Percentiles rank a stretch among this genome's conserved stretches.
phyloP scores from a whole-genome alignment of 768 basidiomycete species.

The Filobasidium floriforme region DNA sequence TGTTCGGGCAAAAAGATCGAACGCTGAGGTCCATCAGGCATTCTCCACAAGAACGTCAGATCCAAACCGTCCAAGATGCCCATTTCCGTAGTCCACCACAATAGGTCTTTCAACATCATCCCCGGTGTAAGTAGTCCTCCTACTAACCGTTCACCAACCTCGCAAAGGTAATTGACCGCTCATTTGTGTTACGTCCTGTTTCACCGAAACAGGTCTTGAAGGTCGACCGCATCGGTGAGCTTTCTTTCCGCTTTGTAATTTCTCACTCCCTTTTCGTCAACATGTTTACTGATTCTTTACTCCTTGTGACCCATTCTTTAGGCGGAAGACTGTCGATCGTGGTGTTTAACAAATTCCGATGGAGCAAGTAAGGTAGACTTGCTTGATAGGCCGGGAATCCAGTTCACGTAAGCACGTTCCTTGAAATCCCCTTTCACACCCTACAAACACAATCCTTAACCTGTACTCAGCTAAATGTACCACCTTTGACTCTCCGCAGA shows the following conservation, averaged over 20 bases:
- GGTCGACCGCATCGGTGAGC: neutral
- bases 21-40: too few relatives aligned
- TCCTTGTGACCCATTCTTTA: neutral
- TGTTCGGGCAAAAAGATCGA: too few relatives aligned
- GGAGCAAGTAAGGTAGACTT: constrained; percentile 11
- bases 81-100: neutral
- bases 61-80: neutral
- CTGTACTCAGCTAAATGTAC: too few relatives aligned
- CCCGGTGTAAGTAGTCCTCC: constrained; percentile 1
- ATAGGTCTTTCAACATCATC: neutral
- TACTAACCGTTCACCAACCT: neutral
- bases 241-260: neutral
- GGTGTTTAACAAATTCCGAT: constrained; percentile 20
- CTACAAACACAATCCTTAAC: too few relatives aligned
- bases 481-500: too few relatives aligned
- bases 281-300: neutral
- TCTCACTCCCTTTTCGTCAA: neutral
- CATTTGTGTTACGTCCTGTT: neutral
- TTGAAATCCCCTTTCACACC: too few relatives aligned
- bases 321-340: constrained; percentile 12
- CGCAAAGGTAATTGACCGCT: neutral
- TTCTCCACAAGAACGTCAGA: neutral
- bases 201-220: neutral
- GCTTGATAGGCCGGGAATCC: neutral
- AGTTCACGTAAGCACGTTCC: too few relatives aligned